Percentiles rank a stretch among this genome's conserved stretches.
Conservation (phyloP, 140 eudicot genomes). For the Flaveria floridana region DNA sequence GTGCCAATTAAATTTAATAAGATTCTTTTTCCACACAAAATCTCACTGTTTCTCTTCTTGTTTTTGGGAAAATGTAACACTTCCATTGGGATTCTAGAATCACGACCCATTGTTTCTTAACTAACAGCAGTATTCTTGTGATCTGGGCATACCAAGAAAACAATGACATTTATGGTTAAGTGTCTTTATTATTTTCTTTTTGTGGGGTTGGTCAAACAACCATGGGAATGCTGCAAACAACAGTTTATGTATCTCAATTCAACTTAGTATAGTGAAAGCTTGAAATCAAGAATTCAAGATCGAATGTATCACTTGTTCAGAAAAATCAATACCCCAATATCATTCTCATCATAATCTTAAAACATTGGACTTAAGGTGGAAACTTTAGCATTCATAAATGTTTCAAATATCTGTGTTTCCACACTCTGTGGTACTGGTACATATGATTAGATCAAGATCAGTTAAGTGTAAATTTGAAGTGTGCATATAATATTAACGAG, state of each 20-base stretch:
- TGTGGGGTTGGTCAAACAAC: conserved; percentile 24
- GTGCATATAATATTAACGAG: background rate
- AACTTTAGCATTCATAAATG: too few relatives aligned
- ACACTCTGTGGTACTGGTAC: too few relatives aligned
- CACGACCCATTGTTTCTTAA: conserved; percentile 29
- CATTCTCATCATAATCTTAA: too few relatives aligned
- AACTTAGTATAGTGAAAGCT: too few relatives aligned
- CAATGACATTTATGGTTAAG: background rate
- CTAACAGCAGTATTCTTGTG: conserved; percentile 30
- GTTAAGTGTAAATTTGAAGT: too few relatives aligned
- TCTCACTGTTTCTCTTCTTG: conserved; percentile 10
- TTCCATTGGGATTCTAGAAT: conserved; percentile 32
- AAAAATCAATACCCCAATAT: background rate
- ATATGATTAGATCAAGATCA: too few relatives aligned
- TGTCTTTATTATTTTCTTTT: background rate
- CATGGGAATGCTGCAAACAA: conserved; percentile 17
- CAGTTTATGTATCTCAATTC: too few relatives aligned
- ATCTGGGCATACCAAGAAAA: conserved; percentile 27
- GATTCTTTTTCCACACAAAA: conserved; percentile 25
- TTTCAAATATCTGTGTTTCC: too few relatives aligned
- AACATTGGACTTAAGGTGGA: too few relatives aligned
- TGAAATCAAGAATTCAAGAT: background rate
- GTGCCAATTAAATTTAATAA: conserved; percentile 31
- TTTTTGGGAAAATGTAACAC: conserved; percentile 57
- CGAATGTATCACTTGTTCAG: background rate